Percentiles rank a stretch among this genome's conserved stretches.
Evolutionary conservation across 257 asterid species (phyloP).

Genomic region (Rauvolfia tetraphylla): DNA sequence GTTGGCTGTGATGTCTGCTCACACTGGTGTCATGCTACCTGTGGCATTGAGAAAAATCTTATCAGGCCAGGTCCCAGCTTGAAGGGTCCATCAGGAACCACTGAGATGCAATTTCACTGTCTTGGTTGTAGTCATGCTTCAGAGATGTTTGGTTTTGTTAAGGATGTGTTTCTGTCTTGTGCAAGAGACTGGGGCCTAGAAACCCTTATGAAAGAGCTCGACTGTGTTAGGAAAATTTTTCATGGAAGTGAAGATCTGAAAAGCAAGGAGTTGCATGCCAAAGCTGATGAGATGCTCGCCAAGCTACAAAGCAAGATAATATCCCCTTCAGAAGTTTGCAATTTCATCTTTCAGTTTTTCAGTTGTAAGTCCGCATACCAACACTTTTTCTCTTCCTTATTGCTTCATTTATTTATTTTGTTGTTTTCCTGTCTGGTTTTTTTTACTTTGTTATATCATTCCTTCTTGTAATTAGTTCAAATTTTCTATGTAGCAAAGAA

Average conservation of each 20-base stretch:
- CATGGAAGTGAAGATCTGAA: slow-evolving; percentile 73
- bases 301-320: slow-evolving; percentile 56
- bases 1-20: slow-evolving; percentile 88
- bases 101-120: slow-evolving; percentile 88
- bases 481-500: neutral
- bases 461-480: neutral
- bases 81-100: slow-evolving; percentile 59
- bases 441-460: neutral
- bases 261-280: slow-evolving; percentile 67
- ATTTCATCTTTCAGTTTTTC: slow-evolving; percentile 62
- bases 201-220: slow-evolving; percentile 67
- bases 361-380: slow-evolving; percentile 54
- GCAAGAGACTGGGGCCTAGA: slow-evolving; percentile 77
- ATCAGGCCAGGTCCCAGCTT: slow-evolving; percentile 67
- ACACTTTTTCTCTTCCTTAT: slow-evolving; percentile 4
- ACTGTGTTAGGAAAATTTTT: slow-evolving; percentile 62
- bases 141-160: slow-evolving; percentile 94
- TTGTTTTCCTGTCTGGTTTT: neutral
- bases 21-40: slow-evolving; percentile 91
- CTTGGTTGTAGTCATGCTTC: slow-evolving; percentile 78
- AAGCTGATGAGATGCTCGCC: slow-evolving; percentile 60
- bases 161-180: slow-evolving; percentile 61
- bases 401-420: neutral
- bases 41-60: slow-evolving; percentile 67
- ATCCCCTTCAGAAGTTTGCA: slow-evolving; percentile 71